These are phyloP conservation scores for Pythium myriotylum DNA, from an alignment of 352 stramenopile species.

Conservation along the genomic window DNA sequence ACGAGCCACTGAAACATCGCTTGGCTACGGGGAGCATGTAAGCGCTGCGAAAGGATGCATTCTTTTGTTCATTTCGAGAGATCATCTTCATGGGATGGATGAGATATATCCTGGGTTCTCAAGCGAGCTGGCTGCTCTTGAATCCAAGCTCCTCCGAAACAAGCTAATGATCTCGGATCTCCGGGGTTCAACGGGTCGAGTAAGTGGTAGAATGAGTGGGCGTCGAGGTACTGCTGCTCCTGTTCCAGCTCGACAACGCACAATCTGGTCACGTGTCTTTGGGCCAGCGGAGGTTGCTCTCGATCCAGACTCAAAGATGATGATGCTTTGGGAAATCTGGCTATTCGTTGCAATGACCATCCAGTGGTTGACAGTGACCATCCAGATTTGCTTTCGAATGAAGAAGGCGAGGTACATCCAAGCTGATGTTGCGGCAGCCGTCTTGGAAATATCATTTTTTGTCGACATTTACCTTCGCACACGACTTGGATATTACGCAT, in stretches of 20 bases:
- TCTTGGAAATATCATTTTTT: slow-evolving; percentile 47
- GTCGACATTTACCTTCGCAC: slow-evolving; percentile 47
- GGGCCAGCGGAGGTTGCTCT: slow-evolving; percentile 16
- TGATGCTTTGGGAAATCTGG: slow-evolving; percentile 45
- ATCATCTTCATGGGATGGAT: slow-evolving; percentile 30
- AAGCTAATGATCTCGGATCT: slow-evolving; percentile 38
- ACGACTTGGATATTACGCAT: slow-evolving; percentile 48
- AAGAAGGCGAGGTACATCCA: slow-evolving; percentile 24
- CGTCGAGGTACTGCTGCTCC: slow-evolving; percentile 2
- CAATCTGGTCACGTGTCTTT: background rate
- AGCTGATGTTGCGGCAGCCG: slow-evolving; percentile 31
- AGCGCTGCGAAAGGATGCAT: slow-evolving; percentile 38
- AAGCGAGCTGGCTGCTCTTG: slow-evolving; percentile 24
- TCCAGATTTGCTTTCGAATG: slow-evolving; percentile 47
- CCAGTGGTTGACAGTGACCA: slow-evolving; percentile 46
- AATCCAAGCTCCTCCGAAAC: slow-evolving; percentile 31
- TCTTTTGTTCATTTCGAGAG: slow-evolving; percentile 34
- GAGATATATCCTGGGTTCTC: slow-evolving; percentile 32
- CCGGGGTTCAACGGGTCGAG: background rate
- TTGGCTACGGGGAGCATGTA: slow-evolving; percentile 38
- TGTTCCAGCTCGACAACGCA: background rate
- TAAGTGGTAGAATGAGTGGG: background rate
- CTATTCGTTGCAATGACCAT: slow-evolving; percentile 49
- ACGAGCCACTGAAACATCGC: slow-evolving; percentile 13
- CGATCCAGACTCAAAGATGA: slow-evolving; percentile 40